Percentiles rank a stretch among this genome's conserved stretches.
Conservation (phyloP, 1,139 yeast species). For the Lodderomyces orthopsilosis region DNA sequence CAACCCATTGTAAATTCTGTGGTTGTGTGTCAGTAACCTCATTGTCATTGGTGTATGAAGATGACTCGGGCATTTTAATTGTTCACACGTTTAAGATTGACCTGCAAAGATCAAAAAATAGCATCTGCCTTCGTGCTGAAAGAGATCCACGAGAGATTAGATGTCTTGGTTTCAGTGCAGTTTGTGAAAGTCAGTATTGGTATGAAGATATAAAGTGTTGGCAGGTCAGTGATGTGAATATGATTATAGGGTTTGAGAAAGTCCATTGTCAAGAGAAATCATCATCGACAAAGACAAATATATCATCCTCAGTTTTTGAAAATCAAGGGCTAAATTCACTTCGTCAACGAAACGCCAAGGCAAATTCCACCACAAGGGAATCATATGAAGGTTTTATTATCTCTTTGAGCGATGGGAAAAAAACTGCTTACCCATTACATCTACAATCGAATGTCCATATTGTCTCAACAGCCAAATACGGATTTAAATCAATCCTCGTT, state of each 20-base stretch:
- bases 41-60: conserved; percentile 62
- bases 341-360: conserved; percentile 4
- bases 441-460: conserved; percentile 22
- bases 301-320: conserved; percentile 6
- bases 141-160: conserved; percentile 90
- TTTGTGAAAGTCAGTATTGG: conserved; percentile 69
- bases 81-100: conserved; percentile 73
- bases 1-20: conserved; percentile 86
- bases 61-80: conserved; percentile 55
- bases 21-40: conserved; percentile 82
- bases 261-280: neutral
- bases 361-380: neutral
- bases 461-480: conserved; percentile 41
- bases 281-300: neutral
- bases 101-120: conserved; percentile 66
- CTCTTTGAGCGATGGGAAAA: conserved; percentile 57
- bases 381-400: conserved; percentile 82
- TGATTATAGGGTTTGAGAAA: conserved; percentile 65
- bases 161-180: conserved; percentile 80
- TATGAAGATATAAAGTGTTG: conserved; percentile 65
- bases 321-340: conserved; percentile 4
- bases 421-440: conserved; percentile 46
- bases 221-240: conserved; percentile 75
- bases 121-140: conserved; percentile 82
- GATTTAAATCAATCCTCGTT: conserved; percentile 73